These are phyloP conservation scores for Puccinia triticina DNA, from an alignment of 1,284 basidiomycete genomes.

Conservation along the genomic window DNA sequence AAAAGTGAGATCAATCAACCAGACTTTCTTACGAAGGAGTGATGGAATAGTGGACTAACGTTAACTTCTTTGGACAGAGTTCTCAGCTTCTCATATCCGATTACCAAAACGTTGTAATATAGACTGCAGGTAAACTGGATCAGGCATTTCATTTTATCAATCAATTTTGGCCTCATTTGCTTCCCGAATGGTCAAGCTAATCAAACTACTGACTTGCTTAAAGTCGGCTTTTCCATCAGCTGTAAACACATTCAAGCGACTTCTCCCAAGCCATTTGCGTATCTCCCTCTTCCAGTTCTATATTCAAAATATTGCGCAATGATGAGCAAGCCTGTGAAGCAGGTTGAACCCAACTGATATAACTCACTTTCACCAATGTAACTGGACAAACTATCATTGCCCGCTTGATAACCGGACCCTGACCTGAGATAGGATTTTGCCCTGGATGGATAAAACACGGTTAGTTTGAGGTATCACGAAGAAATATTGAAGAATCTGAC, in stretches of 20 bases:
- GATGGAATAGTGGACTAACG: conserved; percentile 1
- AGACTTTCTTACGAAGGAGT: neutral
- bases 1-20: neutral
- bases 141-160: neutral
- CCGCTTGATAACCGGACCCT: conserved; percentile 64
- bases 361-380: conserved; percentile 70
- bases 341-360: neutral
- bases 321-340: neutral
- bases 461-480: neutral
- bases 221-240: conserved; percentile 48
- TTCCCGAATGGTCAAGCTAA: neutral
- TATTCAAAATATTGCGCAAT: neutral
- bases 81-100: conserved; percentile 81
- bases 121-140: conserved; percentile 63
- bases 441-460: conserved; percentile 22
- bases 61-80: conserved; percentile 37
- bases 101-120: conserved; percentile 79
- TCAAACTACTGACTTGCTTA: conserved; percentile 39
- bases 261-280: conserved; percentile 70
- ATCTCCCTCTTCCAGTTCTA: conserved; percentile 95
- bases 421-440: conserved; percentile 41
- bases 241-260: conserved; percentile 46
- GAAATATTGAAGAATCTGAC: conserved; percentile 20
- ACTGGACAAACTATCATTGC: conserved; percentile 93
- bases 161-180: neutral